Evolutionary conservation across 331 rosid genomes (phyloP).

Genomic region (Phaseolus coccineus): DNA sequence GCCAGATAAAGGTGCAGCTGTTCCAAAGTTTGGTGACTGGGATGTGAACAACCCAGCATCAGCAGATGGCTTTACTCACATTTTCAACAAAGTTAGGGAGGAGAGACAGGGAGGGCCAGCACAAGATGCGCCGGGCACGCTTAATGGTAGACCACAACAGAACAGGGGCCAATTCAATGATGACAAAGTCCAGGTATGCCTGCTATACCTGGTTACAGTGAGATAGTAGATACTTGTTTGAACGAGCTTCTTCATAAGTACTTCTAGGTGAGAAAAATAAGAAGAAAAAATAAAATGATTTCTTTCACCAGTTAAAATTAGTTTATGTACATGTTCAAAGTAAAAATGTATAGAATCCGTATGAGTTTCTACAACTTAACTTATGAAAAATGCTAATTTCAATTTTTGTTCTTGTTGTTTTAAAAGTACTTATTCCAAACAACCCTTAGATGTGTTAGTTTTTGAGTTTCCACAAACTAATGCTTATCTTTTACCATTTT

Average conservation of each 20-base stretch:
- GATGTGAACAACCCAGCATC: conserved; percentile 87
- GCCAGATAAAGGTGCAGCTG: conserved; percentile 94
- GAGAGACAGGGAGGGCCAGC: conserved; percentile 71
- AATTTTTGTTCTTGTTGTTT: no score
- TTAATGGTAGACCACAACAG: conserved; percentile 53
- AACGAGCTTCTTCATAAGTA: no score
- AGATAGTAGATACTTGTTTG: background rate
- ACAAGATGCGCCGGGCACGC: conserved; percentile 55
- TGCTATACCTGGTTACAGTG: background rate
- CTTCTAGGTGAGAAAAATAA: no score
- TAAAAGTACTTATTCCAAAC: background rate
- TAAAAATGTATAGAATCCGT: no score
- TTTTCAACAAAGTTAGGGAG: conserved; percentile 82
- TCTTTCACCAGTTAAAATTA: background rate
- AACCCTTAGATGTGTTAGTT: background rate
- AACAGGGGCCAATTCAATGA: conserved; percentile 37
- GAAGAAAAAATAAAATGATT: background rate
- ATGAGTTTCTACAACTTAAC: no score
- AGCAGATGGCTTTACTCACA: conserved; percentile 93
- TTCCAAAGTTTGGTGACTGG: conserved; percentile 97
- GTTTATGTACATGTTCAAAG: background rate
- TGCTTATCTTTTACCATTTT: conserved; percentile 37
- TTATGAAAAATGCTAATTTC: no score
- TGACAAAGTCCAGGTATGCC: conserved; percentile 63
- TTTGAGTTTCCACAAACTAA: conserved; percentile 18